Base-by-base conservation (phyloP, 1,139 yeast species). In the Suhomyces choctaworum region DNA sequence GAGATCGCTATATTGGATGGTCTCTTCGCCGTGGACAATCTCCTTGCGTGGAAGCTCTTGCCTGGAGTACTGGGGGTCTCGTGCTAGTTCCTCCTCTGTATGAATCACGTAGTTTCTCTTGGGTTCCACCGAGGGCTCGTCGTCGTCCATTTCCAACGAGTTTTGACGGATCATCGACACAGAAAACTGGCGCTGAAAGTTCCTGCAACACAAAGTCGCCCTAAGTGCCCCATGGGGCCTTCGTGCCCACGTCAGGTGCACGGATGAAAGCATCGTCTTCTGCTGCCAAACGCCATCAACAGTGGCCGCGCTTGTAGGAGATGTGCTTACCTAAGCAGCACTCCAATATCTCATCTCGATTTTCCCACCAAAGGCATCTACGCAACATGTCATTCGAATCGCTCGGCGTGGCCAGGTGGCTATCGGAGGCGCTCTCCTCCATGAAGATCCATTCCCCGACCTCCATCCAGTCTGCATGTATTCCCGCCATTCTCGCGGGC, bases 381-480 rank as follows among this genome's bases (percentile, higher is more conserved):
- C 22, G 15, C 11, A 14, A 11, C 31, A 65, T 66, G 70, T 52
- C 68, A 12, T 89, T 89, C 53, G 68, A 73, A 42, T 70, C 71
- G 8, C 54, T 90, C 21, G 97, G 97, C 1, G 78, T 88, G 4
- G 76, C 96, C 25, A 79, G 73, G 58, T 90, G 98, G 97, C 78
- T 94, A 17, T 70, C 73, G 22, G 97, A 92, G 49, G 76, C 97
- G 0, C 73, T 92, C 5, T 62, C 66, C 1, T 79, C 95, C 14
- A 88, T 92, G 94, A 81, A 82, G 44, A 92, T 92, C 33, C 68
- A 73, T 25, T 70, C 75, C 5, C 98, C 99, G 2, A 87, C 97
- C 0, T 77, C 80, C 19, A 90, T 92, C 64, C 99, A 92, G 58
- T 55, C 70, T 4, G 89, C 89, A 2, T 89, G 97, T 57, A 92